Conservation (phyloP, 73 alveolate species). For the Durusdinium trenchii region DNA sequence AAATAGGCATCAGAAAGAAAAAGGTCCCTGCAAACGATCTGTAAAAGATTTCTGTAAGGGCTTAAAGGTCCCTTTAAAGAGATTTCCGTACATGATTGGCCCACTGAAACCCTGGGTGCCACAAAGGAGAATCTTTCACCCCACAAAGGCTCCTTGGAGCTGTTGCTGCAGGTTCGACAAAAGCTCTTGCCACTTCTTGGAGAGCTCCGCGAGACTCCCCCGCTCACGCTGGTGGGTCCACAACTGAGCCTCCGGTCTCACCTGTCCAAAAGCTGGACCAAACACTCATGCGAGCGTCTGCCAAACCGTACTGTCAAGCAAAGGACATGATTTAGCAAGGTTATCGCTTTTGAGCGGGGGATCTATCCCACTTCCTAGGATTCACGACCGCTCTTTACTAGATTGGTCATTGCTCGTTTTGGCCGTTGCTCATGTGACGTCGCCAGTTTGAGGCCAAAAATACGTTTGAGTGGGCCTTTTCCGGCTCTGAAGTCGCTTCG, state of each 20-base stretch:
- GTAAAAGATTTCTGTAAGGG: background rate
- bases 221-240: conserved; percentile 81
- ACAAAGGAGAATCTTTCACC: background rate
- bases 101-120: background rate
- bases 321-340: too few species aligned
- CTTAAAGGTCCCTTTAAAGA: background rate
- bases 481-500: too few species aligned
- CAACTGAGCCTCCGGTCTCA: background rate
- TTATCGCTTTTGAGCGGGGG: too few species aligned
- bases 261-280: background rate
- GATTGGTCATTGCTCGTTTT: too few species aligned
- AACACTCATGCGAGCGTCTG: background rate
- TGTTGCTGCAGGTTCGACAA: background rate
- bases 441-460: too few species aligned
- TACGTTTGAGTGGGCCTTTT: too few species aligned
- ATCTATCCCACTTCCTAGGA: too few species aligned
- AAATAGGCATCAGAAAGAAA: background rate
- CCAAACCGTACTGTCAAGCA: too few species aligned
- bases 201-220: conserved; percentile 30
- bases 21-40: background rate
- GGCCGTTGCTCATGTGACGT: too few species aligned
- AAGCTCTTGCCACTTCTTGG: conserved; percentile 32
- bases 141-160: conserved; percentile 15
- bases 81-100: background rate
- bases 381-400: too few species aligned